Conservation (phyloP, 2,329 filamentous ascomycete species). For the Cercospora citrullina region DNA sequence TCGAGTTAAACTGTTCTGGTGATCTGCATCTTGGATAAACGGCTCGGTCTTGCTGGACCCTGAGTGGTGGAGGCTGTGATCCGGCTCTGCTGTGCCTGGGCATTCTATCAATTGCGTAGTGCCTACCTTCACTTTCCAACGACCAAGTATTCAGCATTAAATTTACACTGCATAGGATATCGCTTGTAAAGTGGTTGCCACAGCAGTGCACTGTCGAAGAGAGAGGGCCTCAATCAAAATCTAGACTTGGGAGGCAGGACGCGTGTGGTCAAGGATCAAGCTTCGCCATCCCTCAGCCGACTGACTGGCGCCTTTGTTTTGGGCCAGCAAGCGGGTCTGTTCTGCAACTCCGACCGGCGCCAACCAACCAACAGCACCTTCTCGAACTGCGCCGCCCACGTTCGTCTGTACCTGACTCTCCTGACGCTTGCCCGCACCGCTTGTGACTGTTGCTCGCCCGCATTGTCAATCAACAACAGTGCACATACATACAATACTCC, state of each 20-base stretch:
- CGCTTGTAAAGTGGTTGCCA: background rate
- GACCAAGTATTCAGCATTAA: background rate
- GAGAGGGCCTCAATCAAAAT: background rate
- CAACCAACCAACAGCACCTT: background rate
- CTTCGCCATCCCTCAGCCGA: background rate
- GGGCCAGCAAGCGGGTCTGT: background rate
- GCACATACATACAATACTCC: background rate
- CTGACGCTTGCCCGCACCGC: background rate
- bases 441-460: background rate
- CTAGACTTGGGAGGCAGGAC: background rate
- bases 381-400: background rate
- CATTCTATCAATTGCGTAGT: background rate
- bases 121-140: background rate
- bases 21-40: background rate
- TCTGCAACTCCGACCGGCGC: background rate
- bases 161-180: background rate
- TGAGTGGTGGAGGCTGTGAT: background rate
- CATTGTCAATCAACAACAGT: background rate
- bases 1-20: background rate
- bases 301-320: background rate
- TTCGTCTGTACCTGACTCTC: background rate
- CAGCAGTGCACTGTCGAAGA: background rate
- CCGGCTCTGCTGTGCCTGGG: background rate
- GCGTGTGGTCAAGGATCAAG: background rate
- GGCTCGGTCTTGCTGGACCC: too few relatives aligned